phyloP scores from a whole-genome alignment of 441 rosid genomes.

The Cnidoscolus chayamansa region DNA sequence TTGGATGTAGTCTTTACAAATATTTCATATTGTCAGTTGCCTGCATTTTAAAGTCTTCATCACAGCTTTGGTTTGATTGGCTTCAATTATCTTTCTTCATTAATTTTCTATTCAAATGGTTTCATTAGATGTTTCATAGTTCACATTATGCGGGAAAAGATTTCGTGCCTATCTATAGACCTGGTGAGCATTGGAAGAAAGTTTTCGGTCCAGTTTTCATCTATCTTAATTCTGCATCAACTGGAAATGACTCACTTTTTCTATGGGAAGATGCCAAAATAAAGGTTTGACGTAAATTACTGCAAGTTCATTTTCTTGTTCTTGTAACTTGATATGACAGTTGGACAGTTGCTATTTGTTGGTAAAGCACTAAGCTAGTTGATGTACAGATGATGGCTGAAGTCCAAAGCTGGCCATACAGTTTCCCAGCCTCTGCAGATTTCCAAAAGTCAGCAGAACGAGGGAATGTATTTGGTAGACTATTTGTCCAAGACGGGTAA shows the following conservation, averaged over 20 bases:
- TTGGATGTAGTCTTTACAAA: constrained; percentile 9
- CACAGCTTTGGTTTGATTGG: constrained; percentile 10
- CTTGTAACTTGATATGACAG: constrained; percentile 10
- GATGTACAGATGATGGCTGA: constrained; percentile 49
- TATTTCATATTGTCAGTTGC: constrained; percentile 8
- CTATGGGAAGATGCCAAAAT: constrained; percentile 86
- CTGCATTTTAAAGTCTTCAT: not conserved
- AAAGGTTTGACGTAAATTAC: constrained; percentile 42
- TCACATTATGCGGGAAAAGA: constrained; percentile 86
- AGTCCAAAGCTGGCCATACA: constrained; percentile 82
- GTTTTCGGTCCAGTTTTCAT: constrained; percentile 84
- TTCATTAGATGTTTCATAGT: constrained; percentile 69
- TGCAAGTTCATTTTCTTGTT: not conserved
- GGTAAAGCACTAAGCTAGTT: constrained; percentile 14
- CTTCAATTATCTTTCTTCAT: constrained; percentile 15
- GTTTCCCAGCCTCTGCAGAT: constrained; percentile 67
- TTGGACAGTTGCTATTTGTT: constrained; percentile 21
- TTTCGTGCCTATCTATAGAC: constrained; percentile 49
- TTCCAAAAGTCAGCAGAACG: constrained; percentile 50
- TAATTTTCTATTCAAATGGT: constrained; percentile 15
- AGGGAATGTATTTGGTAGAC: constrained; percentile 63
- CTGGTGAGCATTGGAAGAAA: constrained; percentile 88
- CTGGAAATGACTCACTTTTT: constrained; percentile 39
- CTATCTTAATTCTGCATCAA: constrained; percentile 53
- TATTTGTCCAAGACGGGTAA: constrained; percentile 64